Base-by-base conservation (phyloP, 2,329 filamentous ascomycete genomes). In the Aspergillus clavatus region DNA sequence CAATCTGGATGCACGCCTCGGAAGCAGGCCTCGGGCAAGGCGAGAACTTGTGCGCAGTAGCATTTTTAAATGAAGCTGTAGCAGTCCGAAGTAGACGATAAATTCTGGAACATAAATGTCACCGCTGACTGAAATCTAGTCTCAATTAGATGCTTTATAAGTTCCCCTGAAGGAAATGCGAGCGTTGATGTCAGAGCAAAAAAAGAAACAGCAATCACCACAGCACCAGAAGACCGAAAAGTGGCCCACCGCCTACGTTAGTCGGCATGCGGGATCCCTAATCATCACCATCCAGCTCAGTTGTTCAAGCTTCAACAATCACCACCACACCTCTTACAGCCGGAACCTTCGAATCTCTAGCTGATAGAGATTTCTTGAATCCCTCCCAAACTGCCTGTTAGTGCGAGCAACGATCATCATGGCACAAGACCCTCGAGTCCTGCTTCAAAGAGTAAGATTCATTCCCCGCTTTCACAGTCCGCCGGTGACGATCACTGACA, bases 371-470 rank as follows among this genome's bases (percentile, higher is more conserved):
- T 35, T 11, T 5, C 8, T 12, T 12, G 6, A 11, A 7, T 16
- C 16, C 16, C 1, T 35, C 5, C 18, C 14, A 0, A 18, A 35
- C 18, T 18, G 31, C 16, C 11, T 35, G 14, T 4, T 10, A 35
- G 14, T 2, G 16, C 5, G 16, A 11, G 14, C 11, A 8, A 2
- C 31, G 40, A 27, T 29, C 60, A 71, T 43, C 50, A 89, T 89
- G 84, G 76, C 84, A 52, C 82, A 86, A 75, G 87, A 91, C 68
- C 87, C 87, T 51, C 82, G 84, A 66, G 84, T 82, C 54, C 75
- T 93, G 46, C 76, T 91, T 38, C 85, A 89, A 70, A 88, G 89
- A 79, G 86, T 89, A 59, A 51, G 63, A 50, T 50, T 26, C 28
- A 38, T 42, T 24, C 46, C 46, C 51, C 47, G 45, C 50, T 47